Base-by-base conservation (phyloP, 2,329 filamentous ascomycete species). In the Sclerotinia spermophila region DNA sequence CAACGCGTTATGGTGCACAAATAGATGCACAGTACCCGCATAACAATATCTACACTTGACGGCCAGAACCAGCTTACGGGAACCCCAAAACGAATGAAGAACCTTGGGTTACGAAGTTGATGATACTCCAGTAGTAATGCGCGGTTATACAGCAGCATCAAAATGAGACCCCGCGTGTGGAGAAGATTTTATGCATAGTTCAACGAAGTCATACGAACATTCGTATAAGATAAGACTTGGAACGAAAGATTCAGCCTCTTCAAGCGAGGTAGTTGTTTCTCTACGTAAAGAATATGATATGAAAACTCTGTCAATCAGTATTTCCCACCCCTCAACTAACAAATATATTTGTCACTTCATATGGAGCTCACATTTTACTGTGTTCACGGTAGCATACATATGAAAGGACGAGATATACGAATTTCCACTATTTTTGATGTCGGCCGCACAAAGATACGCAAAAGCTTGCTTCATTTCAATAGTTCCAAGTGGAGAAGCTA, bases 391-490 rank as follows among this genome's bases (percentile, higher is more conserved):
- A 53, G 45, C 24, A 40, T 53, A 65, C 45, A 53, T 40, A 15
- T 21, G 45, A 53, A 65, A 30, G 44, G 33, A 53, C 33, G 24
- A 61, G 48, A 38, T 44, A n/a, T 38, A 40, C 30, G 21, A 35
- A 68, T 68, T 51, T 38, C 42, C 53, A 59, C 24, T n/a, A 27
- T 30, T 27, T 30, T 58, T 8, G 19, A 59, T 61, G 55, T 42
- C 33, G 42, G 56, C 67, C 33, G 67, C n/a, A 61, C 44, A 69
- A 48, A 33, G 27, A 48, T 48, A 44, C 51, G 35, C 58, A 61
- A 33, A 61, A 53, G 58, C 44, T 53, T 64, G 35, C 56, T 51
- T 62, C 5, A 51, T 69, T 69, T 53, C 67, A 64, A 69, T 64
- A 69, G 67, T 64, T 66, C 40, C 53, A 48, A 69, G 60, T 65